Percentiles rank a stretch among this genome's conserved stretches.
phyloP scores from a whole-genome alignment of 116 monocot genomes.

The Dioscorea cayenensis region DNA sequence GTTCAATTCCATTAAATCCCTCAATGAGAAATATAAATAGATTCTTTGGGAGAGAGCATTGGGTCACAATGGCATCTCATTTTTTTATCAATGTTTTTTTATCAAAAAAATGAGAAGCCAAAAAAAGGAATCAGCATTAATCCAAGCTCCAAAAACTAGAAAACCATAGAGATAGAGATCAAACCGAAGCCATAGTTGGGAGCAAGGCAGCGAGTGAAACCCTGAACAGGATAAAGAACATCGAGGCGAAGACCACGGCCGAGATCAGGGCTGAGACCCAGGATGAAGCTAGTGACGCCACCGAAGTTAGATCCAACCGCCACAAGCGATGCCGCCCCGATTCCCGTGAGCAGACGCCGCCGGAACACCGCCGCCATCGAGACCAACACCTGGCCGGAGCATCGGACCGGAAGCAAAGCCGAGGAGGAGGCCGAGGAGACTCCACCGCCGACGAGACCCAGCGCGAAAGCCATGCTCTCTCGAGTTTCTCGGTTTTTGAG shows the following conservation, averaged over 20 bases:
- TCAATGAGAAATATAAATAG: no score
- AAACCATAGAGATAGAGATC: neutral
- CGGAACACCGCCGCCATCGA: conserved; percentile 51
- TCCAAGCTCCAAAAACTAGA: no score
- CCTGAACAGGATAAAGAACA: conserved; percentile 59
- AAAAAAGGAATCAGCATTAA: no score
- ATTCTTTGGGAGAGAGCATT: no score
- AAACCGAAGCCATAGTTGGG: conserved; percentile 61
- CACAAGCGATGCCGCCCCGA: conserved; percentile 44
- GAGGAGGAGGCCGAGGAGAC: neutral
- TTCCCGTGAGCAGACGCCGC: conserved; percentile 50
- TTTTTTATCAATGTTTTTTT: no score
- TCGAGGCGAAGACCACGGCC: conserved; percentile 64
- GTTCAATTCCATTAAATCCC: no score
- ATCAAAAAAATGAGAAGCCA: no score
- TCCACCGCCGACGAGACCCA: neutral
- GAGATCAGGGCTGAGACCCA: conserved; percentile 47
- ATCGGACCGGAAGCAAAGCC: neutral
- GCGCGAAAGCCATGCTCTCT: neutral
- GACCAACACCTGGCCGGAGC: conserved; percentile 28
- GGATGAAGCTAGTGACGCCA: conserved; percentile 72
- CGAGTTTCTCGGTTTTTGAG: neutral
- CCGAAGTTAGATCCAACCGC: conserved; percentile 76
- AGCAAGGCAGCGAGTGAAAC: conserved; percentile 68
- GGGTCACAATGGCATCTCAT: no score